A percentile compares a stretch with the other conserved stretches of the same genome.
These are phyloP conservation scores for Suillus luteus DNA, from an alignment of 768 basidiomycete genomes.

Conservation along the genomic window DNA sequence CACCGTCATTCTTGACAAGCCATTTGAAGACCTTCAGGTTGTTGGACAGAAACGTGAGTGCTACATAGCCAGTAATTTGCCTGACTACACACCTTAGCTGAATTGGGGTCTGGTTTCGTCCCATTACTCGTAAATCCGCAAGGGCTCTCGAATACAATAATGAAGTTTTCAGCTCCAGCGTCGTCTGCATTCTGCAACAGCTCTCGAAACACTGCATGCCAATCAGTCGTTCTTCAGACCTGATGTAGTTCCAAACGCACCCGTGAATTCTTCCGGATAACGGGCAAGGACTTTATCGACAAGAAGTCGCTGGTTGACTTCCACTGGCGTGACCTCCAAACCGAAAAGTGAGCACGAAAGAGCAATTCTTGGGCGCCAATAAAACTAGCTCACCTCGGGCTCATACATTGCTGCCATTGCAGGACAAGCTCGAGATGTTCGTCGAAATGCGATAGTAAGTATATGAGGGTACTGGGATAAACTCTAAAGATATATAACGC, in stretches of 20 bases:
- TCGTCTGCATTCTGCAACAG: constrained; percentile 61
- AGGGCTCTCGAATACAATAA: constrained; percentile 39
- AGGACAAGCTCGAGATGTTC: neutral
- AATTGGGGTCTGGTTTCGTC: neutral
- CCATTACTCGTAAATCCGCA: constrained; percentile 10
- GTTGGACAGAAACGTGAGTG: constrained; percentile 19
- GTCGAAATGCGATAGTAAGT: neutral
- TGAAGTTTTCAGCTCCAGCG: constrained; percentile 37
- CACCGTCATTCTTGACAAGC: constrained; percentile 49
- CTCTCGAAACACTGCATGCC: constrained; percentile 47
- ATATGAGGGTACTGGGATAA: neutral
- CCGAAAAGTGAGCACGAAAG: neutral
- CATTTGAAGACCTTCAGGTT: constrained; percentile 36
- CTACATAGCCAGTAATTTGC: neutral
- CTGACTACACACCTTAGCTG: neutral
- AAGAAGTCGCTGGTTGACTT: constrained; percentile 17
- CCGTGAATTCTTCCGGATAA: constrained; percentile 22
- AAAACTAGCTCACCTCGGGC: neutral
- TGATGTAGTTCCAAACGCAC: constrained; percentile 1
- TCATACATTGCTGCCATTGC: neutral
- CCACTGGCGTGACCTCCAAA: constrained; percentile 6
- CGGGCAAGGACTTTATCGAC: constrained; percentile 22
- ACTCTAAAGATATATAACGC: neutral
- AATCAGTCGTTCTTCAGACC: neutral
- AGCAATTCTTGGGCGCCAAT: neutral